Percentiles rank a stretch among this genome's conserved stretches.
Conservation (phyloP, 345 rosid species). For the Brassica cretica region DNA sequence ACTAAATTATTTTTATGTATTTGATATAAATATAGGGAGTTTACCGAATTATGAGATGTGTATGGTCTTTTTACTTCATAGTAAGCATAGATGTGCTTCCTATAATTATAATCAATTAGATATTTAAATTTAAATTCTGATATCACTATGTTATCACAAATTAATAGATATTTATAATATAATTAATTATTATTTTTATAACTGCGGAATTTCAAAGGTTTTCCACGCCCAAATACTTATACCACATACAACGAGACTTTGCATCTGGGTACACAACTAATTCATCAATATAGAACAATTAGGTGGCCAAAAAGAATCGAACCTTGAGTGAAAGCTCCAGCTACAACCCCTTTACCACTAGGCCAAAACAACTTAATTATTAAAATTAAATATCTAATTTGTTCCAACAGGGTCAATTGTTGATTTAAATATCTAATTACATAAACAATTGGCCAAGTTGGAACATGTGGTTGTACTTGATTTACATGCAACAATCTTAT, state of each 20-base stretch:
- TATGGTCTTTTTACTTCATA: not conserved
- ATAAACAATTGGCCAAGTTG: conserved; percentile 6
- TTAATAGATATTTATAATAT: not conserved
- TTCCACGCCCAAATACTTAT: too few species aligned
- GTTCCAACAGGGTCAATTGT: too few species aligned
- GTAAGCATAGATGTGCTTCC: not conserved
- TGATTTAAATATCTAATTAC: not conserved
- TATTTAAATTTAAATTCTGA: not conserved
- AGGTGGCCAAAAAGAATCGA: too few species aligned
- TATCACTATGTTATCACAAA: not conserved
- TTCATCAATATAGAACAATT: too few species aligned
- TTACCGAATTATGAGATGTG: not conserved
- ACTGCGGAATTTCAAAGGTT: too few species aligned
- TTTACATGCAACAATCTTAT: conserved; percentile 10
- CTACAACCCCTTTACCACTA: too few species aligned
- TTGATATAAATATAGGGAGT: not conserved
- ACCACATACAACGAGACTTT: too few species aligned
- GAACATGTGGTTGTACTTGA: conserved; percentile 18
- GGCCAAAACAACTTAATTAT: too few species aligned
- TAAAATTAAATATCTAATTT: not conserved
- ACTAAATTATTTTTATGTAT: too few species aligned
- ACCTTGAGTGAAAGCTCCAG: too few species aligned
- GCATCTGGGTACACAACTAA: too few species aligned
- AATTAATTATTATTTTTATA: not conserved
- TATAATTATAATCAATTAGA: not conserved